phyloP scores from a whole-genome alignment of 2,329 filamentous ascomycete genomes.

The Penicillium occitanis region DNA sequence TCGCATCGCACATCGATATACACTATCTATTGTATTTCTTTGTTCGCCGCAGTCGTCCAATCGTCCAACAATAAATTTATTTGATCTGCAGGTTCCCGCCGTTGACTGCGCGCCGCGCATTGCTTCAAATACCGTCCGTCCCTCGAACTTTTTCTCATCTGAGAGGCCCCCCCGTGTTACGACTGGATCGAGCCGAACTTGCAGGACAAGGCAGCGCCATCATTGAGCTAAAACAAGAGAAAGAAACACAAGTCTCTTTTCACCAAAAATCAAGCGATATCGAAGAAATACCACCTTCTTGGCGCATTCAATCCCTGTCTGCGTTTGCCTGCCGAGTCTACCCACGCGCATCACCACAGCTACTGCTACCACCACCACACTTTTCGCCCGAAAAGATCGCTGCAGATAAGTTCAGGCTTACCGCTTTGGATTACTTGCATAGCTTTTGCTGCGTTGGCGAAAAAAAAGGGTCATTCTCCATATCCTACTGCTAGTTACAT shows the following conservation, averaged over 20 bases:
- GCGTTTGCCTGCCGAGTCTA: constrained; percentile 9
- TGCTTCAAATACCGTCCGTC: constrained; percentile 2
- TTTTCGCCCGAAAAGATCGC: constrained; percentile 18
- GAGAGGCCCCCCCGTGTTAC: constrained; percentile 11
- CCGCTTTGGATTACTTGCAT: constrained; percentile 24
- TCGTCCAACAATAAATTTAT: constrained; percentile 16
- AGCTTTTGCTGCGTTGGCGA: constrained; percentile 23
- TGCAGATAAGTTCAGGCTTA: constrained; percentile 22
- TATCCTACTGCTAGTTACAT: not conserved
- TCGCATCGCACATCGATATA: constrained; percentile 1
- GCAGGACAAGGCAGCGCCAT: constrained; percentile 18
- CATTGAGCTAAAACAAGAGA: constrained; percentile 9
- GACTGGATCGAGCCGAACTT: constrained; percentile 18
- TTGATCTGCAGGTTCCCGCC: constrained; percentile 19
- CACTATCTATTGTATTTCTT: not conserved
- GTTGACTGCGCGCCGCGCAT: constrained; percentile 16
- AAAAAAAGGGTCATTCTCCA: constrained; percentile 10
- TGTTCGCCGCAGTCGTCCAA: constrained; percentile 11
- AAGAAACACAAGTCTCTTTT: not conserved
- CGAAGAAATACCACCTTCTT: constrained; percentile 12
- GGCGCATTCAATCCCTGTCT: constrained; percentile 13
- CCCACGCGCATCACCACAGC: constrained; percentile 12
- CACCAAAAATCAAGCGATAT: not conserved
- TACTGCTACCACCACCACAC: not conserved
- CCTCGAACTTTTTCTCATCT: not conserved